Evolutionary conservation across 495 filamentous ascomycete species (phyloP).

Genomic region (Podospora sp.): DNA sequence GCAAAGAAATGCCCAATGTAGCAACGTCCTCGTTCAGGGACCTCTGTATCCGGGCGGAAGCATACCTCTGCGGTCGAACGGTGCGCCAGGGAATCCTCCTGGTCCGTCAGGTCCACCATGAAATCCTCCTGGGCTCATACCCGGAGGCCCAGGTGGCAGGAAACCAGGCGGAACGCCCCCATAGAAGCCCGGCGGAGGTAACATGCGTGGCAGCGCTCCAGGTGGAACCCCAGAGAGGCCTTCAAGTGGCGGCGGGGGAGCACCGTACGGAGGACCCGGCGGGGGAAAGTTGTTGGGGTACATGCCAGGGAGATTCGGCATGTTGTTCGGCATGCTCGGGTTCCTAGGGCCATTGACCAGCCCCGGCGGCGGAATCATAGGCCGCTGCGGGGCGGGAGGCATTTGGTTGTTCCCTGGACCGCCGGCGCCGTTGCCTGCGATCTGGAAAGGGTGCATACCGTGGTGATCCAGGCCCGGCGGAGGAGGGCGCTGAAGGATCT

Average conservation of each 20-base stretch:
- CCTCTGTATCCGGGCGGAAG: conserved; percentile 18
- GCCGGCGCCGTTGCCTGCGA: conserved; percentile 30
- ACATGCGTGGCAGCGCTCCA: conserved; percentile 41
- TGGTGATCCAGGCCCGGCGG: conserved; percentile 55
- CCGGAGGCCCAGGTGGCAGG: conserved; percentile 41
- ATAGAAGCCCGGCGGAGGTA: conserved; percentile 54
- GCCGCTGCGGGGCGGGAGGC: conserved; percentile 43
- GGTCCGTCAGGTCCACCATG: conserved; percentile 48
- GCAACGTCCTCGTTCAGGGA: conserved; percentile 1
- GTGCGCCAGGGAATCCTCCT: not conserved
- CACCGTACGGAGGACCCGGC: conserved; percentile 30
- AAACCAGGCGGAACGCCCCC: conserved; percentile 44
- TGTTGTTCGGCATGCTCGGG: conserved; percentile 38
- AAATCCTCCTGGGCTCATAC: conserved; percentile 48
- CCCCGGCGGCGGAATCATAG: conserved; percentile 58
- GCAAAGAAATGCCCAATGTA: not conserved
- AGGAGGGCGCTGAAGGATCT: conserved; percentile 58
- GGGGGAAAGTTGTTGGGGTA: conserved; percentile 57
- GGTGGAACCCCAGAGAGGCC: conserved; percentile 38
- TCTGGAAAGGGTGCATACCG: conserved; percentile 48
- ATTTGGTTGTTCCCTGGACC: conserved; percentile 31
- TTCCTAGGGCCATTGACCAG: conserved; percentile 48
- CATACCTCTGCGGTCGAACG: conserved; percentile 12
- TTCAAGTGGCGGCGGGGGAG: conserved; percentile 44
- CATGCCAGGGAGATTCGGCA: conserved; percentile 46